Evolutionary conservation across 352 stramenopile species (phyloP), one percentile per base, ranked within the genome.

Genomic region (Globisporangium nunn): DNA sequence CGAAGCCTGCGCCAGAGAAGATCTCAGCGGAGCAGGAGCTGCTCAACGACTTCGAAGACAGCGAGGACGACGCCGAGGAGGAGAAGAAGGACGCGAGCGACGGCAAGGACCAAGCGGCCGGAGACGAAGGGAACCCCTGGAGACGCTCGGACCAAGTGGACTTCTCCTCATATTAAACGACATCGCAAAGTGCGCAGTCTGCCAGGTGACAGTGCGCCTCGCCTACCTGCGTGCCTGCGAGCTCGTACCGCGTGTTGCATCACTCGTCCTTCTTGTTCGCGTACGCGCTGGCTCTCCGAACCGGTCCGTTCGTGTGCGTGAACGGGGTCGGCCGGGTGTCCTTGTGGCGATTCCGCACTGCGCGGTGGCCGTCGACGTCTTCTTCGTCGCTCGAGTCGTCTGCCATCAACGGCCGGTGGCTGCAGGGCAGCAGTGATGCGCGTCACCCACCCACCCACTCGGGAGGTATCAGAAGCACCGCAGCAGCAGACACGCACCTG

Each of bases 41-140:
- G 56, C 64, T 91, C 54, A 85, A 94, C 52, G 84, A 94, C 72
- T 94, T 94, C 64, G 81, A 90, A 51, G 79, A 93, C 62, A 88
- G 78, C 43, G 80, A 89, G 7, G 75, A 85, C 3, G 81, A 91
- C 17, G 70, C 78, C 7, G 57, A 72, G 1, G 45, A 45, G 12
- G 50, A 66, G 53, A 37, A 57, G 54, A 50, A 62, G 14, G 52
- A 65, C 6, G 66, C 30, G 11, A 15, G 12, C 28, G 18, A n/a
- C 37, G 63, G 33, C 53, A 71, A 49, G 52, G 61, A 4, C 64
- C 29, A 39, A 63, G 17, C 10, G 7, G 6, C 43, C 12, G 44
- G 7, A n/a, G n/a, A 2, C 11, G 43, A n/a, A 6, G 52, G 66
- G 41, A 52, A 59, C 6, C 18, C 57, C 15, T 94, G 84, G 84